Base-by-base conservation (phyloP, 371 early-diverging fungal genomes). In the Circinella minor region DNA sequence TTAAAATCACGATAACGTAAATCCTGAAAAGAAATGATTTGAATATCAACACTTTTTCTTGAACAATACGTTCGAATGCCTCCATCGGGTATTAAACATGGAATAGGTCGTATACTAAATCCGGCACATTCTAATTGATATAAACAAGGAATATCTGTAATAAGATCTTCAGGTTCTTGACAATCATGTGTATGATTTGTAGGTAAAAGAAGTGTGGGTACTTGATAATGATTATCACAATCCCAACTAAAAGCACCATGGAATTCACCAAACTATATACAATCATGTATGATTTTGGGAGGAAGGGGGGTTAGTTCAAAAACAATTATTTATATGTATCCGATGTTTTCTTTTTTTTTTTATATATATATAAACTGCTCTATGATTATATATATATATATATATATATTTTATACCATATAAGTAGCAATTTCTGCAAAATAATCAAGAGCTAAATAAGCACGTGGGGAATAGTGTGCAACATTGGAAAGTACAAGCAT, bases 1-100 rank as follows among this genome's bases (percentile, higher is more conserved):
- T 57, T 57, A 27, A 57, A 57, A 34, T 57, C 57, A 13, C 57
- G 57, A 34, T 57, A 57, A 1, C 57, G 57, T 4, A 57, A 27
- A 34, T 57, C 57, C 13, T 10, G 6, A 5, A 34, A 34, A 11
- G 57, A 27, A 34, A 57, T 14, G 11, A 57, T 57, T n/a, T 57
- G 57, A n/a, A 57, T 57, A 57, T 57, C 57, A 2, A 57, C 57
- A 34, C 57, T 57, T 57, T 57, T 57, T 14, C 57, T 18, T 34
- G 20, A 13, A 34, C 36, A 57, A 57, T 57, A 57, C 1, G 57
- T 57, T 10, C 57, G 57, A 34, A 57, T 57, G 14, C 57, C 57
- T 9, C 57, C 57, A 13, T 57, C 4, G 5, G 5, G 0, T 57
- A 57, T 1, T 27, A 57, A 57, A 34, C 57, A 57, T 34, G 57